Base-by-base conservation (phyloP, 805 yeast genomes). In the Hanseniaspora vineae region DNA sequence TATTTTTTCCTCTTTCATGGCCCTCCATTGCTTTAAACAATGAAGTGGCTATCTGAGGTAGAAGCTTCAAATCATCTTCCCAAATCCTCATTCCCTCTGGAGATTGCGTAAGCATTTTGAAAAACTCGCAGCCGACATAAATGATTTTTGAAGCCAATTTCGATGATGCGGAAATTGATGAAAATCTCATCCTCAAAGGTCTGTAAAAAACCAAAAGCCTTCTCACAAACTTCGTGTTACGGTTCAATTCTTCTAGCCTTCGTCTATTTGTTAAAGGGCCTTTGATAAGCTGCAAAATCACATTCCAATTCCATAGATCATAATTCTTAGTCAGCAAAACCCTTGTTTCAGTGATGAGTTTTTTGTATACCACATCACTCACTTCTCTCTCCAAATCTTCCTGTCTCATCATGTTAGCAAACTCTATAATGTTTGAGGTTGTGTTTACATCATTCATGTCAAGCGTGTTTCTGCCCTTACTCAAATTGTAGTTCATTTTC, bases 31-130 rank as follows among this genome's bases (percentile, higher is more conserved):
- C 62, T 49, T 59, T 58, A 44, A 57, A 92, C 40, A 90, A 68
- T 45, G 94, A 80, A 55, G 92, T 96, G 0, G 95, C 88, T 46
- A 90, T 72, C 59, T 90, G 97, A 1, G 95, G 84, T 35, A 90
- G 62, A 8, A 89, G 69, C 62, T 92, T 89, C 1, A 59, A 59
- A 62, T 83, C 87, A 47, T 78, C 82, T 33, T 72, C 66, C 14
- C 87, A 67, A 53, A 78, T 81, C 51, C 71, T 73, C 39, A 77
- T 73, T 11, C 97, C 97, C 50, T 75, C 83, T 0, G 72, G 70
- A 31, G 76, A 73, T 1, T 77, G 67, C 2, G 87, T 66, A 8
- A 90, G 66, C 42, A 83, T 73, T 50, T 75, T 79, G 53, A 92
- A 67, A 33, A 92, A 71, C 44, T 77, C 83, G 55, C 88, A 77